Percentiles rank a stretch among this genome's conserved stretches.
These are phyloP conservation scores for Arthroderma sp. DNA, from an alignment of 2,329 filamentous ascomycete species.

Conservation along the genomic window DNA sequence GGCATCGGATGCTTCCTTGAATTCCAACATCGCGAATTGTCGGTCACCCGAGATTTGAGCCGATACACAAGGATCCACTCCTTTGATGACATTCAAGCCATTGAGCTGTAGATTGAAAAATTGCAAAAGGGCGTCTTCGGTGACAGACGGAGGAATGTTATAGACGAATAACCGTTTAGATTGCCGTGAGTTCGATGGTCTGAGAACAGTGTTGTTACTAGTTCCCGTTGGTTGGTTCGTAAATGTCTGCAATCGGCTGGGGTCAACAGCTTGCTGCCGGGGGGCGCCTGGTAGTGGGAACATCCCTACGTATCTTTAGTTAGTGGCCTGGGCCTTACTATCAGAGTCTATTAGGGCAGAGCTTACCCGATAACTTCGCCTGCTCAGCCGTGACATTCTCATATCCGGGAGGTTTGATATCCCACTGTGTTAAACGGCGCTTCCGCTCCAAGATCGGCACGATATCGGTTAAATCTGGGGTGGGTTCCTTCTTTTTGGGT, in stretches of 20 bases:
- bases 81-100: slow-evolving; percentile 81
- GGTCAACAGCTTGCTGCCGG: slow-evolving; percentile 89
- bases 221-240: slow-evolving; percentile 74
- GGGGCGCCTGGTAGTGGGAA: slow-evolving; percentile 94
- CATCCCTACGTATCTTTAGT: slow-evolving; percentile 50
- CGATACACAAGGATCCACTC: slow-evolving; percentile 69
- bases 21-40: slow-evolving; percentile 78
- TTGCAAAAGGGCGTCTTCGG: slow-evolving; percentile 59
- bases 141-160: slow-evolving; percentile 61
- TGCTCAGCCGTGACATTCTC: slow-evolving; percentile 97
- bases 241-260: slow-evolving; percentile 83
- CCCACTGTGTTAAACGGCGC: slow-evolving; percentile 94
- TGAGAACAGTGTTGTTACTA: slow-evolving; percentile 62
- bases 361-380: slow-evolving; percentile 71
- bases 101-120: slow-evolving; percentile 98
- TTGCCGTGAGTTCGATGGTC: slow-evolving; percentile 85
- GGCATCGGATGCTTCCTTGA: slow-evolving; percentile 73
- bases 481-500: slow-evolving; percentile 84
- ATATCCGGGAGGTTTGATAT: slow-evolving; percentile 96
- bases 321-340: neutral
- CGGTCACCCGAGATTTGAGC: slow-evolving; percentile 69
- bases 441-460: slow-evolving; percentile 73
- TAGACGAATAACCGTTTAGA: slow-evolving; percentile 81
- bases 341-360: neutral
- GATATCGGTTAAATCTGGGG: slow-evolving; percentile 81